Conservation (phyloP, 2,329 filamentous ascomycete species). For the Aspergillus versicolor region DNA sequence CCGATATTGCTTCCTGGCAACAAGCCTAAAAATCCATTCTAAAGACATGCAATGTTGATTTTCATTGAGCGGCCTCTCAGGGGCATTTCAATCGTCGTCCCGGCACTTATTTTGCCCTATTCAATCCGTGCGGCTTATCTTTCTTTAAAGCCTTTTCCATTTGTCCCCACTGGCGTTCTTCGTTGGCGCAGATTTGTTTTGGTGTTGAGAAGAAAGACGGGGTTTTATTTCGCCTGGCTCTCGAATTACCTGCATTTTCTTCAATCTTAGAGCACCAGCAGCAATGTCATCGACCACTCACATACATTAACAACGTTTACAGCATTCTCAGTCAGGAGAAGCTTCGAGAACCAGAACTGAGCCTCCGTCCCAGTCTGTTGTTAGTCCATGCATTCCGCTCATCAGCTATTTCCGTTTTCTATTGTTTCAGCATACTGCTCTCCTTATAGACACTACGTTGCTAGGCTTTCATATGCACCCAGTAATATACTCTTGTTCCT, state of each 20-base stretch:
- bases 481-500: no score
- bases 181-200: not conserved
- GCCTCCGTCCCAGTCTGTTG: no score
- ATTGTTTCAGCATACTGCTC: no score
- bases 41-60: not conserved
- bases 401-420: no score
- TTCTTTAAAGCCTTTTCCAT: not conserved
- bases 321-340: no score
- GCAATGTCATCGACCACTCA: not conserved
- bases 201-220: not conserved
- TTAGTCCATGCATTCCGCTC: no score
- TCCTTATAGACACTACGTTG: no score
- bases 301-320: not conserved
- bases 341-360: no score
- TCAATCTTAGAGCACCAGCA: not conserved
- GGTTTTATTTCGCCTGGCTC: not conserved
- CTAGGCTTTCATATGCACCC: no score
- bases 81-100: not conserved
- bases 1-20: conserved; percentile 34
- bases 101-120: not conserved
- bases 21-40: conserved; percentile 1
- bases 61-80: not conserved
- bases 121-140: not conserved
- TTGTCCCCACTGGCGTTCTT: not conserved
- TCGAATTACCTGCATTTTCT: not conserved